phyloP scores from a whole-genome alignment of 768 basidiomycete genomes.

The Saitozyma podzolica region DNA sequence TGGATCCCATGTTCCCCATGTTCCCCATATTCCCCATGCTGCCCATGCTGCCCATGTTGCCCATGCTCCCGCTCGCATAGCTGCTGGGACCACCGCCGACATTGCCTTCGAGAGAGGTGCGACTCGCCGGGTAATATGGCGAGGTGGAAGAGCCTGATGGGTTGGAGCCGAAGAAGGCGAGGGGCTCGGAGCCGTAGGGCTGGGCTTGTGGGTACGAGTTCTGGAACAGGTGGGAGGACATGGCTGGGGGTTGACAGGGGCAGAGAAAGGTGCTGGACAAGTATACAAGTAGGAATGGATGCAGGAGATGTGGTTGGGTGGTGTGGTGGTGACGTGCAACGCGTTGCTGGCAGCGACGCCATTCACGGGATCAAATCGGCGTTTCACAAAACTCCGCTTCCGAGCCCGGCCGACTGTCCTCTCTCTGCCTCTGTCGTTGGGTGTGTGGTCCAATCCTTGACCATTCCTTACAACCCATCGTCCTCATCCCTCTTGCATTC shows the following conservation, averaged over 20 bases:
- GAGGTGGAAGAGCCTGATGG: conserved; percentile 15
- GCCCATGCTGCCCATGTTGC: not conserved
- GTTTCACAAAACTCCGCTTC: too few relatives aligned
- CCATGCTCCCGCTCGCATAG: conserved; percentile 14
- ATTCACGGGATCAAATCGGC: too few relatives aligned
- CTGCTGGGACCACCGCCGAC: conserved; percentile 16
- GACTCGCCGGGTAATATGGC: conserved; percentile 37
- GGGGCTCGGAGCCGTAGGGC: conserved; percentile 32
- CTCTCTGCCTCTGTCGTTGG: too few relatives aligned
- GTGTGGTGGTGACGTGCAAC: too few relatives aligned
- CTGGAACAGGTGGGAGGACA: conserved; percentile 10
- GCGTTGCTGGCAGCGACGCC: too few relatives aligned
- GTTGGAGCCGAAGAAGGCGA: conserved; percentile 48
- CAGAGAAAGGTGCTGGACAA: too few relatives aligned
- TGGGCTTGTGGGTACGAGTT: not conserved
- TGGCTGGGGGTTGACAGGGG: conserved; percentile 4
- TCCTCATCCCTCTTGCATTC: too few relatives aligned
- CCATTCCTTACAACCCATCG: too few relatives aligned
- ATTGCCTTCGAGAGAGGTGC: conserved; percentile 33
- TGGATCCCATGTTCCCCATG: conserved; percentile 51
- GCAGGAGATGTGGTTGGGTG: too few relatives aligned
- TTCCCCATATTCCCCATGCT: conserved; percentile 1
- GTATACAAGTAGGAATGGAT: too few relatives aligned
- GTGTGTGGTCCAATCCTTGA: too few relatives aligned
- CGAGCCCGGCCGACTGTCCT: too few relatives aligned